phyloP scores from a whole-genome alignment of 1,284 basidiomycete species.

The Cryptococcus sp. region DNA sequence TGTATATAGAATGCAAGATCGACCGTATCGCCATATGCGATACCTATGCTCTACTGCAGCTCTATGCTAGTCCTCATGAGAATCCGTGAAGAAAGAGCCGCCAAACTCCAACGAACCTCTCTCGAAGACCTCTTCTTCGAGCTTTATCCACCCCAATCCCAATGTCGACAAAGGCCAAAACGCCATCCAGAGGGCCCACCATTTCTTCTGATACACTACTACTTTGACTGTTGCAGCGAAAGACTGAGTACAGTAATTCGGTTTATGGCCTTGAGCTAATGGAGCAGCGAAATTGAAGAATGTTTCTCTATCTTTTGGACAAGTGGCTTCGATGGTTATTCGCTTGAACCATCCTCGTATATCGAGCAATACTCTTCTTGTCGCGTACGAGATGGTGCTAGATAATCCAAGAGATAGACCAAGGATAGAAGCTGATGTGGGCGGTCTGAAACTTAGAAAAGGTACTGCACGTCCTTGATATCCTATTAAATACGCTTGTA shows the following conservation, averaged over 20 bases:
- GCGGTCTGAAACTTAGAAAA: conserved; percentile 17
- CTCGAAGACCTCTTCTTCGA: conserved; percentile 19
- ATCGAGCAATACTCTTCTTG: conserved; percentile 19
- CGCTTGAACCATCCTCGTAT: conserved; percentile 32
- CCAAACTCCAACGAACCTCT: conserved; percentile 33
- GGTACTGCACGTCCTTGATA: conserved; percentile 15
- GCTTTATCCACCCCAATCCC: conserved; percentile 3
- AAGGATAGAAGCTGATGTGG: conserved; percentile 27
- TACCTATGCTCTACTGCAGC: no score
- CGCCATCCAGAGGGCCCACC: conserved; percentile 1
- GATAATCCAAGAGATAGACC: conserved; percentile 24
- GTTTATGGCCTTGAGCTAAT: conserved; percentile 24
- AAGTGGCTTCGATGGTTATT: conserved; percentile 14
- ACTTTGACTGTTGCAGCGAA: conserved; percentile 26
- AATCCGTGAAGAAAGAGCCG: conserved; percentile 23
- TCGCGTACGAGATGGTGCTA: conserved; percentile 13
- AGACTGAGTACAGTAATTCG: conserved; percentile 25
- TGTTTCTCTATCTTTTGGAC: conserved; percentile 12
- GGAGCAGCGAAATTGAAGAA: conserved; percentile 33
- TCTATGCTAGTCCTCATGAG: conserved; percentile 12
- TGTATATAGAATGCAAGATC: no score
- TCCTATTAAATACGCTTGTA: conserved; percentile 30
- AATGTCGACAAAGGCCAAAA: conserved; percentile 6
- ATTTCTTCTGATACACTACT: conserved; percentile 18
- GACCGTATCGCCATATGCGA: no score